A percentile compares a stretch with the other conserved stretches of the same genome.
These are phyloP conservation scores for Castanopsis chinensis DNA, from an alignment of 306 rosid species.

Conservation along the genomic window DNA sequence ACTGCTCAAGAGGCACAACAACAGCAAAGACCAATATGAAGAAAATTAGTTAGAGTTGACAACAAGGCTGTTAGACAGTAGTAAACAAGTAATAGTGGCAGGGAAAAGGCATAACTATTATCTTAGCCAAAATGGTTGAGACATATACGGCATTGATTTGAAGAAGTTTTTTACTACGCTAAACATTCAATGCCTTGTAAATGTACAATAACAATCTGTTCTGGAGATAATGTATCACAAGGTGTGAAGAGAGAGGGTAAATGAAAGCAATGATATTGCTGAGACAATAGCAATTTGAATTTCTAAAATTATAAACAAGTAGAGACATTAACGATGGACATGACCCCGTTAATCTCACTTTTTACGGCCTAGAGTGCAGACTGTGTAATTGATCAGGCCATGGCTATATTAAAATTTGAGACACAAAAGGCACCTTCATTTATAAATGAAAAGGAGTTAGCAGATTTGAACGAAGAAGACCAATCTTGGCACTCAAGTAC, in stretches of 20 bases:
- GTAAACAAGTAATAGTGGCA: neutral
- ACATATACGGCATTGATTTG: neutral
- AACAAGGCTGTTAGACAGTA: conserved; percentile 3
- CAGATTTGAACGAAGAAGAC: neutral
- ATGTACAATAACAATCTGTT: neutral
- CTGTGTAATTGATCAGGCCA: neutral
- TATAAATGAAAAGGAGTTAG: neutral
- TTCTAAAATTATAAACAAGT: neutral
- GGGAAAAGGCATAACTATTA: neutral
- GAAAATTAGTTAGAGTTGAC: conserved; percentile 25
- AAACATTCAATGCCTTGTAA: no score
- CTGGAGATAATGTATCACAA: neutral
- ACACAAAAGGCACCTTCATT: neutral
- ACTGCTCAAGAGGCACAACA: conserved; percentile 44
- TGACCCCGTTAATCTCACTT: neutral
- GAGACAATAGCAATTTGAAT: neutral
- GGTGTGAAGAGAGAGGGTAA: neutral
- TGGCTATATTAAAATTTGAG: neutral
- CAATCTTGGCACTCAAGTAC: neutral
- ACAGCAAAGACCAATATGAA: conserved; percentile 20
- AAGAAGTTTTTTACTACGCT: no score
- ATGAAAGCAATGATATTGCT: neutral
- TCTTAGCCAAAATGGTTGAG: neutral
- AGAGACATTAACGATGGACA: neutral
- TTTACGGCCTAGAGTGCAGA: neutral